Base-by-base conservation (phyloP, 768 basidiomycete genomes). In the Boletus patriciae region DNA sequence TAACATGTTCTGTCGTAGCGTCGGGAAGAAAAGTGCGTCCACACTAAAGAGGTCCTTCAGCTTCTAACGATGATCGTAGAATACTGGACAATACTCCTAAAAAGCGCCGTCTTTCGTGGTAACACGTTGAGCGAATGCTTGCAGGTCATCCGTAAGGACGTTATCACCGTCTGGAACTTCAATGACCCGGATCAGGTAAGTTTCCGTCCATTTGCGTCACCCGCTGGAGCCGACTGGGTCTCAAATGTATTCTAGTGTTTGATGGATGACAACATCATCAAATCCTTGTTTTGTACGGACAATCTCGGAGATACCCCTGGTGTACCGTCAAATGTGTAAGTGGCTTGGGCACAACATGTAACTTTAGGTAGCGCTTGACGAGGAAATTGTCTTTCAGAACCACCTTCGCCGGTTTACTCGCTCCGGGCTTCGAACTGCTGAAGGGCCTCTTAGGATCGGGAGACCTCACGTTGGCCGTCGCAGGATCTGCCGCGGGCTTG, bases 11-110 rank as follows among this genome's bases (percentile, higher is more conserved):
- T 18, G 0, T 23, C 37, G 3, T 16, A 63, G 62, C 5, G 1
- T 63, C 6, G 62, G 62, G 23, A 63, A 47, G 40, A 50, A 56
- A 34, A 64, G 62, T 64, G 0, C 9, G 62, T 55, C 18, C 1
- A 18, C 4, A n/a, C 12, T 1, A 13, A 21, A 21, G 15, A 8
- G 7, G 13, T 25, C 4, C 0, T 18, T 25, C 31, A 12, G 16
- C 7, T 21, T 43, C 34, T 52, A 3, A 60, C 6, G 11, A 9
- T 0, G 19, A 25, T 40, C 4, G 10, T 23, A 63, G 62, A 38
- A 18, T 63, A 63, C 11, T 64, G 62, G 62, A 37, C 10, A 2
- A 52, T 23, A 36, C 58, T 60, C 9, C 18, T 52, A 23, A 52
- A 43, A 18, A 60, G 62, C 3, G 40, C 53, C 6, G n/a, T 55